A percentile compares a stretch with the other conserved stretches of the same genome.
Conservation (phyloP, 2,329 filamentous ascomycete genomes). For the Dothidotthia symphoricarpi region DNA sequence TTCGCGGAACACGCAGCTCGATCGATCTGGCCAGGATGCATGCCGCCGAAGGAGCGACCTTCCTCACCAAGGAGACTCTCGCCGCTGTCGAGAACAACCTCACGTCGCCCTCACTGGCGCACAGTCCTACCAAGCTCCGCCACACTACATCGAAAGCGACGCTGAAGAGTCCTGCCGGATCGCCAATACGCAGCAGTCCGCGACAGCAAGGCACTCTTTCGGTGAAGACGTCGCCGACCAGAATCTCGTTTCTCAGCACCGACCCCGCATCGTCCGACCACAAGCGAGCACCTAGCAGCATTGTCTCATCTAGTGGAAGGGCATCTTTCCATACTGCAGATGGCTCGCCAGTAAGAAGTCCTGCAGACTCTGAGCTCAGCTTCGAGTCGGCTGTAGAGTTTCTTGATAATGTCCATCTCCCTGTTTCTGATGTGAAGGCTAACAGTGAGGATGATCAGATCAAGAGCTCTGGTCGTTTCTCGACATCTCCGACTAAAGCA, state of each 20-base stretch:
- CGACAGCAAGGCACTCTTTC: slow-evolving; percentile 12
- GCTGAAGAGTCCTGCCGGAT: slow-evolving; percentile 19
- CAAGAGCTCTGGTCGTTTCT: background rate
- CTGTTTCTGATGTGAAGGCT: slow-evolving; percentile 12
- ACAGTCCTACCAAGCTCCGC: slow-evolving; percentile 13
- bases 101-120: slow-evolving; percentile 8
- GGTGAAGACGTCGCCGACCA: slow-evolving; percentile 20
- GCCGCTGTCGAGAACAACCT: slow-evolving; percentile 23
- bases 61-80: slow-evolving; percentile 31
- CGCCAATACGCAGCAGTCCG: slow-evolving; percentile 13
- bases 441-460: slow-evolving; percentile 16
- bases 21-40: slow-evolving; percentile 14
- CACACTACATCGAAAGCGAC: slow-evolving; percentile 18
- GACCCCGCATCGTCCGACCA: slow-evolving; percentile 3
- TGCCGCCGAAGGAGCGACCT: slow-evolving; percentile 15
- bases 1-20: slow-evolving; percentile 19
- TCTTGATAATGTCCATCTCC: slow-evolving; percentile 5
- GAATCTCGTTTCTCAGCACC: slow-evolving; percentile 1
- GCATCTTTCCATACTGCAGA: slow-evolving; percentile 22
- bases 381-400: slow-evolving; percentile 20
- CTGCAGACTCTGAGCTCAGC: slow-evolving; percentile 18
- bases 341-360: slow-evolving; percentile 33
- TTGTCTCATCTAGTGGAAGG: slow-evolving; percentile 19
- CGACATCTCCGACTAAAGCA: background rate
- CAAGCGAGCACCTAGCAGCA: slow-evolving; percentile 16